phyloP scores from a whole-genome alignment of 2,329 filamentous ascomycete genomes.

The Sclerotinia minor region DNA sequence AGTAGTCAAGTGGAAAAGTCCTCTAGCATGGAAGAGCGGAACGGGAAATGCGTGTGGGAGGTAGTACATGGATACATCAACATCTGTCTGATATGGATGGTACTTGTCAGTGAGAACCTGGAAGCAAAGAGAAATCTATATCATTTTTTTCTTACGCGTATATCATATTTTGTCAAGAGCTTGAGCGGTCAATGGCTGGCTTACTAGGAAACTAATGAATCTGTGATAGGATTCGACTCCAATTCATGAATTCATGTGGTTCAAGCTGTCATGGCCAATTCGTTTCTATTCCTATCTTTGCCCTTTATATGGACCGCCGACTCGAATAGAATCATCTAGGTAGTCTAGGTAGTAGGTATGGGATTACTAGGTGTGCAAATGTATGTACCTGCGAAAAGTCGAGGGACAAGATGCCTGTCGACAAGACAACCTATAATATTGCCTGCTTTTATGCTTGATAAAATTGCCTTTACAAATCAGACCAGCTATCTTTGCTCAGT shows the following conservation, averaged over 20 bases:
- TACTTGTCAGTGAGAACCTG: not conserved
- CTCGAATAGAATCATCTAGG: constrained; percentile 15
- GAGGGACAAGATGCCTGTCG: constrained; percentile 19
- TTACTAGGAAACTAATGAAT: not conserved
- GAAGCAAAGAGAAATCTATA: not conserved
- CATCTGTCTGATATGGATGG: not conserved
- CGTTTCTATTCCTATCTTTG: not conserved
- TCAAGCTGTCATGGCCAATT: not conserved
- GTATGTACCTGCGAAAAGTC: constrained; percentile 6
- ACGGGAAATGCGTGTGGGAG: constrained; percentile 5
- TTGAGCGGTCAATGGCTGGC: not conserved
- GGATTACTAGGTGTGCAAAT: not conserved
- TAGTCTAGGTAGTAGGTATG: not conserved
- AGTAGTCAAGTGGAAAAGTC: too few species aligned
- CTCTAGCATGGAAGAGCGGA: constrained; percentile 8
- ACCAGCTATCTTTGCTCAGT: constrained; percentile 12
- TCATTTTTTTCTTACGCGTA: not conserved
- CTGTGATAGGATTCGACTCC: not conserved
- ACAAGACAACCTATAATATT: not conserved
- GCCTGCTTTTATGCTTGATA: constrained; percentile 9
- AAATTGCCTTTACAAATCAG: constrained; percentile 7
- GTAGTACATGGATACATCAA: not conserved
- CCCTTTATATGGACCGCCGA: constrained; percentile 13
- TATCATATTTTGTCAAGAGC: not conserved
- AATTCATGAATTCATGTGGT: not conserved